These are phyloP conservation scores for Wickerhamiella pararugosa DNA, from an alignment of 1,139 yeast genomes.

Conservation along the genomic window DNA sequence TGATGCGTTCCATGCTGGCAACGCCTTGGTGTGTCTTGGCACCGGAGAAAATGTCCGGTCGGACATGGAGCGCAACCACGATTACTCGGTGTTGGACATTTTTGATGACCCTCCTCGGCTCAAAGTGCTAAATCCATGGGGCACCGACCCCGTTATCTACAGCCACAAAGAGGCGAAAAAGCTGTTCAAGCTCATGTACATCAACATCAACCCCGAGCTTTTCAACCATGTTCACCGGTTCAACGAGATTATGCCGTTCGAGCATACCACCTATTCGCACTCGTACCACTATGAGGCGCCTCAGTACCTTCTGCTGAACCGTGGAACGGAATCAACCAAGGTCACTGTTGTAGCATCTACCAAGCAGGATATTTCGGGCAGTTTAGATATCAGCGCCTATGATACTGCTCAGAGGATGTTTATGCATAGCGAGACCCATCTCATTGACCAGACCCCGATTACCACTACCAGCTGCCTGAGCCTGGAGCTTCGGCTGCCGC, in stretches of 20 bases:
- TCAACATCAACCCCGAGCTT: background rate
- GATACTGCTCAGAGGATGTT: slow-evolving; percentile 13
- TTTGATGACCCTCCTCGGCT: slow-evolving; percentile 14
- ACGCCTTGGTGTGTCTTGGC: slow-evolving; percentile 48
- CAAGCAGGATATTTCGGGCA: slow-evolving; percentile 9
- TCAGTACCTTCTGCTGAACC: background rate
- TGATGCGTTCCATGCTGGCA: slow-evolving; percentile 23
- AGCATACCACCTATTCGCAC: slow-evolving; percentile 6
- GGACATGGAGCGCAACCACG: slow-evolving; percentile 47
- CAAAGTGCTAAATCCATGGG: slow-evolving; percentile 9
- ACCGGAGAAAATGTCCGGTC: slow-evolving; percentile 35
- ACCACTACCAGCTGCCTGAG: slow-evolving; percentile 21
- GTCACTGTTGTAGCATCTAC: background rate
- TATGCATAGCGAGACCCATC: slow-evolving; percentile 13
- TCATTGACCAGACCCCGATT: slow-evolving; percentile 16
- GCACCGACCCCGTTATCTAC: background rate
- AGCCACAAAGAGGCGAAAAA: slow-evolving; percentile 1
- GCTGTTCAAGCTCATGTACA: slow-evolving; percentile 5
- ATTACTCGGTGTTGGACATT: slow-evolving; percentile 41
- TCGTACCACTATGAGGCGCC: background rate
- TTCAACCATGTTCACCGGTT: background rate
- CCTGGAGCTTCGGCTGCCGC: slow-evolving; percentile 17
- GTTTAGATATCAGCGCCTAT: slow-evolving; percentile 17
- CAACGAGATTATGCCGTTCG: background rate
- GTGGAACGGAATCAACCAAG: background rate